Evolutionary conservation across 768 basidiomycete genomes (phyloP), one percentile per base, ranked within the genome.

Genomic region (Leccinellum luteum): DNA sequence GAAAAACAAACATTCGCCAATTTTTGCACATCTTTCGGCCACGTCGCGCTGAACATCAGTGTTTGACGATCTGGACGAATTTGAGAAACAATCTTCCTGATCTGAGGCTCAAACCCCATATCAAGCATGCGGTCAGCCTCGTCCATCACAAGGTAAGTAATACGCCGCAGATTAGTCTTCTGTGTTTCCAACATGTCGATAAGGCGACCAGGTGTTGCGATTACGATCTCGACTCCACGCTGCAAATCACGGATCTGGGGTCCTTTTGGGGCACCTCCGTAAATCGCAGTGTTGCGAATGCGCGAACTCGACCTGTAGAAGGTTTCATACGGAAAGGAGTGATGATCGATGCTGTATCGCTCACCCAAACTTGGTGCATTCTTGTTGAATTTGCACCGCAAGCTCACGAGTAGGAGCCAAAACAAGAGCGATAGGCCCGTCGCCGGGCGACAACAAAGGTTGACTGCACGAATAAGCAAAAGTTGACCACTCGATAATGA

Each of bases 91-190:
- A 99, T 98, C 78, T 98, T 98, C 70, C 95, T 84, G 71, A 99
- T 98, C 74, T 99, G 97, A 53, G 97, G 97, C 77, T 99, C 97
- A 78, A 99, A 99, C 81, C 97, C 97, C 97, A 99, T 99, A 79
- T 99, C 97, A 62, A 99, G 83, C 97, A 99, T 99, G 69, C 97
- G 92, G 79, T 99, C 97, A 47, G 97, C 97, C 75, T 99, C 97
- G 69, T 99, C 97, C 87, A 99, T 92, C 70, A 99, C 97, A 41
- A 99, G 83, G 75, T 98, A 99, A 21, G 97, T 99, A 56, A 99
- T 82, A 43, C 97, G 88, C 56, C 91, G 91, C 53, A 99, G 83
- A 74, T 98, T 98, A 21, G 95, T 98, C 78, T 97, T 97, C 70
- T 90, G 87, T 1, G 84, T 85, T 78, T 99, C 97, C 27, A 99